Base-by-base conservation (phyloP, 352 stramenopile species). In the Phytopythium sindhum region DNA sequence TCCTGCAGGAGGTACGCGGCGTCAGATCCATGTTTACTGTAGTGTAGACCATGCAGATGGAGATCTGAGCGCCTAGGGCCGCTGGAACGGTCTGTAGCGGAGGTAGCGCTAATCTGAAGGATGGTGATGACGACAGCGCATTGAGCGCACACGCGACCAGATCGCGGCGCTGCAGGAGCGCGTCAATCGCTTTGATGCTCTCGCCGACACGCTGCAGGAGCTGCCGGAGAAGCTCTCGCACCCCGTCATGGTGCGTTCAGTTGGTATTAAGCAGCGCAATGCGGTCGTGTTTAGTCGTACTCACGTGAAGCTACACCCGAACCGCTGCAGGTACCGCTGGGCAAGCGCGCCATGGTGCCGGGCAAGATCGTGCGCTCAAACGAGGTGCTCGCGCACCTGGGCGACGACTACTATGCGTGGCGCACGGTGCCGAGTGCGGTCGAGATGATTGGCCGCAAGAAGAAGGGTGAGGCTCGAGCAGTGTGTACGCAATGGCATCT, bases 301-400 rank as follows among this genome's bases (percentile, higher is more conserved):
- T 48, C 42, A 48, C 9, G 21, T 4, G 17, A 21, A 23, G 21
- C n/a, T 14, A 14, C 33, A 39, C 7, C 33, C 33, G 42, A n/a
- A 48, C 14, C 42, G 21, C 42, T 26, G 19, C 39, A 86, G 78
- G 72, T 89, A 28, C 87, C 87, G 37, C 69, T 96, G 23, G 87
- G 87, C 28, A 93, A 93, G 69, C 82, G 86, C 35, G 84, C 85
- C 2, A 93, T 94, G 80, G 81, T 90, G 52, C 84, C 86, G 2
- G 87, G 87, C 48, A 91, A 86, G 60, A 90, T 96, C 45, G 74
- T 93, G 57, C 85, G 84, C 53, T 88, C 87, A 37, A 96, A 96
- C 44, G 87, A 96, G 70, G 78, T 96, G 57, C 68, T 94, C 15
- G 80, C 84, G 37, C 84, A 94, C 62, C 61, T 96, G 33, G 87